Conservation (phyloP, 257 asterid genomes). For the Phtheirospermum japonicum region DNA sequence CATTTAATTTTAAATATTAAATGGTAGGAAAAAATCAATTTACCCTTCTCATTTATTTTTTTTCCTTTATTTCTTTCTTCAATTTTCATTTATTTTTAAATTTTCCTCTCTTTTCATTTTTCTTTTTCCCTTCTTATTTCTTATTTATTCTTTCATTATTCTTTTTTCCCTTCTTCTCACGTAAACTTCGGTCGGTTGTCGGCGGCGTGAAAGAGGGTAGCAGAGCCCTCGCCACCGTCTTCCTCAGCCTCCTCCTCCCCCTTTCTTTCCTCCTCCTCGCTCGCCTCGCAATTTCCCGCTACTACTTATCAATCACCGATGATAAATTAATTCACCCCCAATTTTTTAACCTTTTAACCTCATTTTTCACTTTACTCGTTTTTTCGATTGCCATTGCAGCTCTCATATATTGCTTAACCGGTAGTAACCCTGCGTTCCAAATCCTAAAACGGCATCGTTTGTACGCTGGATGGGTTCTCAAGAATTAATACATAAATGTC, state of each 20-base stretch:
- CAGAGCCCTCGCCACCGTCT: conserved; percentile 39
- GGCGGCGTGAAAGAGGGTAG: conserved; percentile 33
- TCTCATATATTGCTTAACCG: conserved; percentile 29
- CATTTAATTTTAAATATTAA: too few species aligned
- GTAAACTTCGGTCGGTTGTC: background rate
- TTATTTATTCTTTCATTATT: too few species aligned
- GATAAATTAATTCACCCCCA: background rate
- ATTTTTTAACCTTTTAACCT: conserved; percentile 11
- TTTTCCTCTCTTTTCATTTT: too few species aligned
- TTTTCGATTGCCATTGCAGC: conserved; percentile 32
- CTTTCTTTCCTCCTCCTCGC: conserved; percentile 65
- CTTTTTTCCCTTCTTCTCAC: too few species aligned
- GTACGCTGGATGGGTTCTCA: conserved; percentile 34
- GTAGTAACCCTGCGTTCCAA: background rate
- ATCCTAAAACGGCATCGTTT: conserved; percentile 28
- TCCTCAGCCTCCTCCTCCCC: conserved; percentile 72
- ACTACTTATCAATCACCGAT: conserved; percentile 25
- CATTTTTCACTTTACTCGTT: conserved; percentile 35
- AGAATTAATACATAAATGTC: background rate
- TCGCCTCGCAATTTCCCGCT: conserved; percentile 51
- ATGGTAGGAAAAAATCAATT: too few species aligned
- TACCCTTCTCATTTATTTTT: too few species aligned
- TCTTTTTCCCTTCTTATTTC: too few species aligned
- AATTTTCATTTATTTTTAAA: too few species aligned
- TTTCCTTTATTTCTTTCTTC: too few species aligned